A percentile compares a stretch with the other conserved stretches of the same genome.
phyloP scores from a whole-genome alignment of 495 filamentous ascomycete genomes.

The Hypoxylon fuscum region DNA sequence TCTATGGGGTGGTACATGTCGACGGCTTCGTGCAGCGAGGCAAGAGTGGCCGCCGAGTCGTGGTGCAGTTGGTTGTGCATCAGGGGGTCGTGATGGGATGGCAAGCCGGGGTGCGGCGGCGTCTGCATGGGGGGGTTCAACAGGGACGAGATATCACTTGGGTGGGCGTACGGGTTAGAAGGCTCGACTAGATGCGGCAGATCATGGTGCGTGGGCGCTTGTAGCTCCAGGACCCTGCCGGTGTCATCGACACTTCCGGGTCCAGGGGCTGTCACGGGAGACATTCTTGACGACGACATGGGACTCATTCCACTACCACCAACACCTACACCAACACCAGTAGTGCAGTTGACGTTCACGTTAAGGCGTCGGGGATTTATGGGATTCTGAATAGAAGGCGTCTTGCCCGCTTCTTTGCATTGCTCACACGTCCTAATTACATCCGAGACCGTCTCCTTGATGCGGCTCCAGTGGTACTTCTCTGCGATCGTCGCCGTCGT shows the following conservation, averaged over 20 bases:
- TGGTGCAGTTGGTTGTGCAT: constrained; percentile 42
- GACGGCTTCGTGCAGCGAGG: constrained; percentile 35
- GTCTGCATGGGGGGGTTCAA: constrained; percentile 40
- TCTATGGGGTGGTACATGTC: constrained; percentile 59
- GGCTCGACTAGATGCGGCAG: constrained; percentile 39
- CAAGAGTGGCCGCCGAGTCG: constrained; percentile 38
- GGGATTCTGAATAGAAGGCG: constrained; percentile 38
- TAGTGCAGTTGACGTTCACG: constrained; percentile 28
- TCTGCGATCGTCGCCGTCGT: constrained; percentile 94
- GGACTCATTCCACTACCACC: constrained; percentile 2
- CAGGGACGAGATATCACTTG: constrained; percentile 48
- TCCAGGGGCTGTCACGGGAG: constrained; percentile 28
- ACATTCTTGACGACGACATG: constrained; percentile 24
- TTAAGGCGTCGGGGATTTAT: constrained; percentile 25
- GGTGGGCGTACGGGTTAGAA: constrained; percentile 47
- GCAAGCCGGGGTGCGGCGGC: constrained; percentile 42
- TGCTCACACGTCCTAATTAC: constrained; percentile 92
- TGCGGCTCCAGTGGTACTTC: constrained; percentile 97
- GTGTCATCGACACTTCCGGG: constrained; percentile 29
- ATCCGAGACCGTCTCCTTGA: constrained; percentile 95
- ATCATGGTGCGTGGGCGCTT: constrained; percentile 29
- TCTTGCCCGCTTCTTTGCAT: constrained; percentile 84
- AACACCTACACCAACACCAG: not conserved
- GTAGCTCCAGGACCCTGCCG: constrained; percentile 41
- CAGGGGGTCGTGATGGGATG: constrained; percentile 38